phyloP scores from a whole-genome alignment of 2,329 filamentous ascomycete species.

The Penicillium verrucosum region DNA sequence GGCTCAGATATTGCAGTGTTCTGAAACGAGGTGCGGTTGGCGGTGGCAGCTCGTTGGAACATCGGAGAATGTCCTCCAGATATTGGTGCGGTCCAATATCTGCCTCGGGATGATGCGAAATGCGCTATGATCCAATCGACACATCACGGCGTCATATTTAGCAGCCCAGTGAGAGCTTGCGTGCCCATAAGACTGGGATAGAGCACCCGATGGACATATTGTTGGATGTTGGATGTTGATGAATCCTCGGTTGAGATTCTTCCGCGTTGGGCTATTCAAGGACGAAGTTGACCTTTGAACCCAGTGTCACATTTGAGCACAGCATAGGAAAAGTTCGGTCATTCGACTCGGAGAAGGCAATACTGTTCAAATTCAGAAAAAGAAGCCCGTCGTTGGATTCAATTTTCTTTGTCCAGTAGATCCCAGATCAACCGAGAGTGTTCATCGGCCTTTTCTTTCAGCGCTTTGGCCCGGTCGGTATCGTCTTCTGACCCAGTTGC shows the following conservation, averaged over 20 bases:
- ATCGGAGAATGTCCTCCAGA: not conserved
- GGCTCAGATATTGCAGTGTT: not conserved
- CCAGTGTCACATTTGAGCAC: not conserved
- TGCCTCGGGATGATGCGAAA: not conserved
- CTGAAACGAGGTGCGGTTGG: not conserved
- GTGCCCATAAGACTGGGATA: not conserved
- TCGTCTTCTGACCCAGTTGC: conserved; percentile 8
- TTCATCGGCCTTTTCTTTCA: conserved; percentile 23
- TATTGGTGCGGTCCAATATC: not conserved
- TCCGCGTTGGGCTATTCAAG: not conserved
- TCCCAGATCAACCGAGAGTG: conserved; percentile 40
- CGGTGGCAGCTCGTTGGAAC: not conserved
- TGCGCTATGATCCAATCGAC: not conserved
- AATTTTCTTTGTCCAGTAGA: conserved; percentile 36
- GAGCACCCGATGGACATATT: not conserved
- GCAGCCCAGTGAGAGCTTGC: not conserved
- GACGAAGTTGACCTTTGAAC: not conserved
- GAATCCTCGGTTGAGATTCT: not conserved
- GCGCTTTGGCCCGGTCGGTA: conserved; percentile 1
- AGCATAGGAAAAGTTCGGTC: not conserved
- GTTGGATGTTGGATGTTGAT: not conserved
- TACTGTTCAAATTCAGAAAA: not conserved
- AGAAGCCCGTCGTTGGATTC: conserved; percentile 4
- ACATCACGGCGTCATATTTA: not conserved
- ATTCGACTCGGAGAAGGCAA: not conserved